A percentile compares a stretch with the other conserved stretches of the same genome.
Evolutionary conservation across 768 basidiomycete species (phyloP).

Genomic region (Boletellus ananas): DNA sequence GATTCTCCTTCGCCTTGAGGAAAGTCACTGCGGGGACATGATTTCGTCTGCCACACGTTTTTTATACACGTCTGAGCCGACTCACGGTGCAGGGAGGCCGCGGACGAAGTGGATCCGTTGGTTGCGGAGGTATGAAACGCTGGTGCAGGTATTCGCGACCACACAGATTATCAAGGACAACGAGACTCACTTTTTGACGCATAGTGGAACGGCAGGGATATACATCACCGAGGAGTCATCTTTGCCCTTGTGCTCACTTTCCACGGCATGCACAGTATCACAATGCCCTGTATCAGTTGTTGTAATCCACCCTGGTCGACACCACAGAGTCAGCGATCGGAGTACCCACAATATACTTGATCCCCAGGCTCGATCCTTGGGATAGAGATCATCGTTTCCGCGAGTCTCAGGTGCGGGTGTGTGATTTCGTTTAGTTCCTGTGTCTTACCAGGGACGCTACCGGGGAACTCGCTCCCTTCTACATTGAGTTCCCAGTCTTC

Average conservation of each 20-base stretch:
- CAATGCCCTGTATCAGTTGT: constrained; percentile 41
- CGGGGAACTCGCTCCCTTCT: constrained; percentile 50
- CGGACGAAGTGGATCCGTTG: constrained; percentile 45
- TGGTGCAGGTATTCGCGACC: constrained; percentile 15
- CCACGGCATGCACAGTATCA: constrained; percentile 55
- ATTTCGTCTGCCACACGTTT: neutral
- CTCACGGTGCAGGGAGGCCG: constrained; percentile 51
- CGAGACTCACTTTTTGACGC: constrained; percentile 41
- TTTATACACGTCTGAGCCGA: neutral
- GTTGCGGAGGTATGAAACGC: constrained; percentile 46
- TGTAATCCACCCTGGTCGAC: neutral
- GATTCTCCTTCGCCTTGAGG: constrained; percentile 52
- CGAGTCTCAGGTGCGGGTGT: constrained; percentile 61
- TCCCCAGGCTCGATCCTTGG: constrained; percentile 60
- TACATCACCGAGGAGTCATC: constrained; percentile 55
- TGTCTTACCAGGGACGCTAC: constrained; percentile 48
- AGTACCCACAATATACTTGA: constrained; percentile 52
- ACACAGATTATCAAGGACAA: neutral
- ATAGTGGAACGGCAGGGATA: constrained; percentile 52
- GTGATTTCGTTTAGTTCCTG: constrained; percentile 53
- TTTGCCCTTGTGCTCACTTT: constrained; percentile 42
- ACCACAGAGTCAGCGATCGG: neutral
- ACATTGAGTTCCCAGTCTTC: constrained; percentile 58
- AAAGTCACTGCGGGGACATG: constrained; percentile 39
- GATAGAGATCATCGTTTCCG: constrained; percentile 53